Conservation (phyloP, 1,139 yeast species). For the Lodderomyces parapsilosis region DNA sequence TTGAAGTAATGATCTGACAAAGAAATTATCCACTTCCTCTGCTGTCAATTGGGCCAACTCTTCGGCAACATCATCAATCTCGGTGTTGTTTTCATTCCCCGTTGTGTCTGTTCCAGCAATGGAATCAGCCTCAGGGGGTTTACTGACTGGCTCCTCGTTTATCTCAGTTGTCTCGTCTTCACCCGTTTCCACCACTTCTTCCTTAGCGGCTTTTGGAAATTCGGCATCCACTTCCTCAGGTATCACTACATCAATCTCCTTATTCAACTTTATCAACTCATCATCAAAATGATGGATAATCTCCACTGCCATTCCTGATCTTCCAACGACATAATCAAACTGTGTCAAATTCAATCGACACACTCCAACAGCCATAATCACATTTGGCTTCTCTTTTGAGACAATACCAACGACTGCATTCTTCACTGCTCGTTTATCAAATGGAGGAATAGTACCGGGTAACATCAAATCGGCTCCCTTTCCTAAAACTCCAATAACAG, state of each 20-base stretch:
- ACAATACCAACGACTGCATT: constrained; percentile 75
- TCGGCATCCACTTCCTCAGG: constrained; percentile 31
- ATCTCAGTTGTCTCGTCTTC: background rate
- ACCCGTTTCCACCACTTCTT: constrained; percentile 14
- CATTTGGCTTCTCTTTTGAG: constrained; percentile 56
- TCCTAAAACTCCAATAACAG: constrained; percentile 60
- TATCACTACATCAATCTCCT: constrained; percentile 42
- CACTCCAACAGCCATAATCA: constrained; percentile 74
- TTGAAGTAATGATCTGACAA: constrained; percentile 66
- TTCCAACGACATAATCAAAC: constrained; percentile 47
- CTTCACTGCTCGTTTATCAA: constrained; percentile 44
- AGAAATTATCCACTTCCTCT: constrained; percentile 78
- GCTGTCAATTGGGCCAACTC: constrained; percentile 33
- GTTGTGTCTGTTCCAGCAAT: background rate
- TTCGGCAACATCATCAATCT: constrained; percentile 11
- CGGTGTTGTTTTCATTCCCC: constrained; percentile 23
- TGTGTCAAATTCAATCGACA: constrained; percentile 53
- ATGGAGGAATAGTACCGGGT: constrained; percentile 85
- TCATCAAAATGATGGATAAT: constrained; percentile 57
- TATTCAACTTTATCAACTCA: constrained; percentile 46
- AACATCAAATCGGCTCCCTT: constrained; percentile 91
- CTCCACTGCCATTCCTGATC: constrained; percentile 67
- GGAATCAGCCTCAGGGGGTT: background rate
- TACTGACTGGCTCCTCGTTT: constrained; percentile 1
- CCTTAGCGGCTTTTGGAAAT: constrained; percentile 21